These are phyloP conservation scores for Gastrolobium bilobum DNA, from an alignment of 306 rosid genomes.

Conservation along the genomic window DNA sequence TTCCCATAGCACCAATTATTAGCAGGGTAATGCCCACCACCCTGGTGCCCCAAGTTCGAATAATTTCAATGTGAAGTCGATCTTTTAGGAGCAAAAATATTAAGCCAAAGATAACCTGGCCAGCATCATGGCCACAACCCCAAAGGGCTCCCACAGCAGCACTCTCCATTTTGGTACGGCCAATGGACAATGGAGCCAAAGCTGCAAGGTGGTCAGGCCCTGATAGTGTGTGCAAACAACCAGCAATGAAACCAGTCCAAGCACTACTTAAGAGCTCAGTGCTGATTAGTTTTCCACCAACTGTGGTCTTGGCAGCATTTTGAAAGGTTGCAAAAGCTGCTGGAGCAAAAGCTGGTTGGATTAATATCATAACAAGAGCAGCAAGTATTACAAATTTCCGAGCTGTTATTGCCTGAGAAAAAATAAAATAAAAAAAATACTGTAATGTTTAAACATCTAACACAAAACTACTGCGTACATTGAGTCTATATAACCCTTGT, in stretches of 20 bases:
- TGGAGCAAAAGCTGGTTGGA: slow-evolving; percentile 86
- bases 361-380: slow-evolving; percentile 72
- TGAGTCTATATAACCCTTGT: slow-evolving; percentile 6
- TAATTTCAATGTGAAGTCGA: slow-evolving; percentile 86
- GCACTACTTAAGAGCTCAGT: slow-evolving; percentile 88
- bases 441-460: neutral
- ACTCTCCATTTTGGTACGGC: slow-evolving; percentile 83
- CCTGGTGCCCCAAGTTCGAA: slow-evolving; percentile 94
- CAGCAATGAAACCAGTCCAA: slow-evolving; percentile 96
- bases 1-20: slow-evolving; percentile 89
- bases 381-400: slow-evolving; percentile 65
- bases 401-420: slow-evolving; percentile 64
- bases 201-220: slow-evolving; percentile 99
- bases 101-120: slow-evolving; percentile 90
- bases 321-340: slow-evolving; percentile 82
- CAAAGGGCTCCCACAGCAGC: slow-evolving; percentile 99
- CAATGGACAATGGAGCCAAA: slow-evolving; percentile 96
- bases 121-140: slow-evolving; percentile 99
- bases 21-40: slow-evolving; percentile 90
- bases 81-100: slow-evolving; percentile 86
- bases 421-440: slow-evolving; percentile 28
- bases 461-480: neutral
- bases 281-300: slow-evolving; percentile 74
- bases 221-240: slow-evolving; percentile 96
- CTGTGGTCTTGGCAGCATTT: slow-evolving; percentile 68